Conservation (phyloP, 2,329 filamentous ascomycete genomes). For the Fusarium tuaranense region DNA sequence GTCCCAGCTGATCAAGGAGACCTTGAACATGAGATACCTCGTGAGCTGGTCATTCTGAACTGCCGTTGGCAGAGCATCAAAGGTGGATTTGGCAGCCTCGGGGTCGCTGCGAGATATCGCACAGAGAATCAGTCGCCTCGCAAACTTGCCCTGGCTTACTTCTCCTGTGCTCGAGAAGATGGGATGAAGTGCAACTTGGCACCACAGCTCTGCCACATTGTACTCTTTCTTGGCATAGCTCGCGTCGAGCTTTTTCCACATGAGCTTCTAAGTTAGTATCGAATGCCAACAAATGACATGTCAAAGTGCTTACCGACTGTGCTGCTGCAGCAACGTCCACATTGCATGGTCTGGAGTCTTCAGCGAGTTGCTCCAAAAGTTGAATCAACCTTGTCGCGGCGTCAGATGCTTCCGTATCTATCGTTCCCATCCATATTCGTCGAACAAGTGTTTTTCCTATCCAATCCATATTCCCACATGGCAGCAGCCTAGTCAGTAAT, state of each 20-base stretch:
- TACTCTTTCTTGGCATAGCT: slow-evolving; percentile 65
- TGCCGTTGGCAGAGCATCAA: slow-evolving; percentile 68
- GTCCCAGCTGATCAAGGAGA: slow-evolving; percentile 71
- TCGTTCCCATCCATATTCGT: slow-evolving; percentile 73
- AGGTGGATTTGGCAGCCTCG: slow-evolving; percentile 50
- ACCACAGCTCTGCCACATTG: slow-evolving; percentile 75
- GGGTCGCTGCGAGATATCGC: slow-evolving; percentile 62
- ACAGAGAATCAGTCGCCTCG: slow-evolving; percentile 80
- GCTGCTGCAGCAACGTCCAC: slow-evolving; percentile 73
- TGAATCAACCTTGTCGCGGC: slow-evolving; percentile 40
- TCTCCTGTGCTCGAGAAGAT: slow-evolving; percentile 75
- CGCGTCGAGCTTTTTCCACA: slow-evolving; percentile 84
- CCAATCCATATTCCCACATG: slow-evolving; percentile 65
- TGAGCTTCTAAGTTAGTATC: slow-evolving; percentile 62
- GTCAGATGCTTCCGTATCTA: slow-evolving; percentile 50
- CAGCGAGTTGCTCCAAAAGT: slow-evolving; percentile 50
- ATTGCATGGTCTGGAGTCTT: slow-evolving; percentile 57
- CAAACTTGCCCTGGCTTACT: slow-evolving; percentile 74
- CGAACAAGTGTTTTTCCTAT: slow-evolving; percentile 77
- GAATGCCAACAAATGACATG: not conserved
- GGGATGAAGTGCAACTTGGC: slow-evolving; percentile 72
- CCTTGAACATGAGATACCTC: slow-evolving; percentile 80
- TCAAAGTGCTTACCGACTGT: slow-evolving; percentile 67
- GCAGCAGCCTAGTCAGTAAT: slow-evolving; percentile 66
- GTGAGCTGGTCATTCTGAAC: slow-evolving; percentile 73